Evolutionary conservation across 2,329 filamentous ascomycete species (phyloP).

Genomic region (Pseudogymnoascus sp.): DNA sequence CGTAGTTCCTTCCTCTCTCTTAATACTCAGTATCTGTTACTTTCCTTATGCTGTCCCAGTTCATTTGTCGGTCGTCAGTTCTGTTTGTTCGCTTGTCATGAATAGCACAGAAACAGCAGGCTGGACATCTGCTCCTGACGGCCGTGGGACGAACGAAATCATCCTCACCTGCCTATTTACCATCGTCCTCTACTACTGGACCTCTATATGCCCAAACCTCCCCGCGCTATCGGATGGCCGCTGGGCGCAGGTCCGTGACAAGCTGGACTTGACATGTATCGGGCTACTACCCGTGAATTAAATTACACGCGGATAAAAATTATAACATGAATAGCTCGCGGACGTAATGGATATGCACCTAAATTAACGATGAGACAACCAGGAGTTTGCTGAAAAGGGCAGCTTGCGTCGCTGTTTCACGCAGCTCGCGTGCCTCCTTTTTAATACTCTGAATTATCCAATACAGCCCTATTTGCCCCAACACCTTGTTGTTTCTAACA

Average conservation of each 20-base stretch:
- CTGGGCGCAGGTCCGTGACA: constrained; percentile 26
- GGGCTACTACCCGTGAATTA: too few relatives aligned
- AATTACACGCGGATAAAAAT: too few relatives aligned
- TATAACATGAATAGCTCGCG: too few relatives aligned
- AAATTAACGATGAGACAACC: too few relatives aligned
- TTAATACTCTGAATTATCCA: too few relatives aligned
- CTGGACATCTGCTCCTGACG: constrained; percentile 30
- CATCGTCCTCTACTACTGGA: constrained; percentile 35
- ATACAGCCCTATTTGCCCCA: too few relatives aligned
- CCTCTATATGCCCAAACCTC: constrained; percentile 32
- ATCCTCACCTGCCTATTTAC: constrained; percentile 32
- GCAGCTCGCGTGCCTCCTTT: too few relatives aligned
- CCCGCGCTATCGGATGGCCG: constrained; percentile 26
- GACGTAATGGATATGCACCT: too few relatives aligned
- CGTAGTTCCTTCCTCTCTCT: constrained; percentile 13
- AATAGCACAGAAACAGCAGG: constrained; percentile 17
- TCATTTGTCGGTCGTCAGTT: neutral
- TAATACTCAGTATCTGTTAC: neutral
- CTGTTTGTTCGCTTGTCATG: neutral
- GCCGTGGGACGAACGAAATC: constrained; percentile 34
- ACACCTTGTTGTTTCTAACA: too few relatives aligned
- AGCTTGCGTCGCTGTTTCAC: too few relatives aligned
- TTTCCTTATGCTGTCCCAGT: neutral
- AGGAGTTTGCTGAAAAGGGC: too few relatives aligned
- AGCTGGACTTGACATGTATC: constrained; percentile 29